Conservation (phyloP, 2,329 filamentous ascomycete species). For the Aspergillus tamarii region DNA sequence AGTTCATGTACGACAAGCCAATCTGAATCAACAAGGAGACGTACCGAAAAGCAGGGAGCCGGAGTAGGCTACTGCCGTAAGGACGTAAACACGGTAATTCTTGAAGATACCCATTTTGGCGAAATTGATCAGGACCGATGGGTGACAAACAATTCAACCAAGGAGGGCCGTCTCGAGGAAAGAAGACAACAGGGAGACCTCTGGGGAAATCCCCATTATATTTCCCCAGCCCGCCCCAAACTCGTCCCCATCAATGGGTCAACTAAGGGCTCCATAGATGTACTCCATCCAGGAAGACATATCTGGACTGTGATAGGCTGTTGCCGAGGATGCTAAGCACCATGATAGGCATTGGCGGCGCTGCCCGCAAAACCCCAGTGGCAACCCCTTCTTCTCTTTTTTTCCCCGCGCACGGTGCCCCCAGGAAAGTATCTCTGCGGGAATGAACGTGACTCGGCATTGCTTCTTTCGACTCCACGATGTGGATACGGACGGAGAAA, state of each 20-base stretch:
- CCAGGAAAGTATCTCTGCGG: conserved; percentile 11
- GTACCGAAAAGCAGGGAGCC: conserved; percentile 49
- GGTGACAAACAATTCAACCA: conserved; percentile 5
- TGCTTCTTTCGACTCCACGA: conserved; percentile 12
- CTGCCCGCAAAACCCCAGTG: conserved; percentile 12
- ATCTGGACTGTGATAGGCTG: not conserved
- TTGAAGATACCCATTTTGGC: conserved; percentile 37
- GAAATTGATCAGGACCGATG: conserved; percentile 5
- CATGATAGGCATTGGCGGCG: not conserved
- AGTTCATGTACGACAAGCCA: not conserved
- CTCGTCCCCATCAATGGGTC: not conserved
- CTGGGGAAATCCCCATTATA: not conserved
- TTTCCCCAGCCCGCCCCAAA: not conserved
- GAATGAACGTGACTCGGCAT: conserved; percentile 2
- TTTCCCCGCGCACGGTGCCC: conserved; percentile 15
- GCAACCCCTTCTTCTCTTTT: conserved; percentile 4
- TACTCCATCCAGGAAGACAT: conserved; percentile 4
- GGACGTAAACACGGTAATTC: conserved; percentile 50
- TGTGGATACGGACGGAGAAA: conserved; percentile 24
- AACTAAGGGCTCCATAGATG: not conserved
- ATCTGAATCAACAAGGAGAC: conserved; percentile 6
- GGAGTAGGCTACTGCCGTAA: conserved; percentile 48
- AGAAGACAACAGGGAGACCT: not conserved
- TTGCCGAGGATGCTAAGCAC: conserved; percentile 2
- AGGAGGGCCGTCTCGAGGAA: conserved; percentile 5